Evolutionary conservation across 2,329 filamentous ascomycete species (phyloP).

Genomic region (Trichoderma arundinaceum): DNA sequence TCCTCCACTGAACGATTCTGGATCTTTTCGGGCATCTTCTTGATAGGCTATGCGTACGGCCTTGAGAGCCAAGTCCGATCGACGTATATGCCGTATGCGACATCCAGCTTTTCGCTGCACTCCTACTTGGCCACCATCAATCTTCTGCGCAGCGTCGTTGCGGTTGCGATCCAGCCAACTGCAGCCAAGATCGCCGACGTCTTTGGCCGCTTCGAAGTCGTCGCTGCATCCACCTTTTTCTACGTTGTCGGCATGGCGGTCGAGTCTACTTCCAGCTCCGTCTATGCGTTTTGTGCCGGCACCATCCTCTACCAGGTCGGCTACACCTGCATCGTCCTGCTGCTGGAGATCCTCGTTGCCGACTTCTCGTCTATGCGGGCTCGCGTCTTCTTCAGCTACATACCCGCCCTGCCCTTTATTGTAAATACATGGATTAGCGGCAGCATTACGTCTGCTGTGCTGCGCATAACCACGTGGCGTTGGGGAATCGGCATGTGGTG

Average conservation of each 20-base stretch:
- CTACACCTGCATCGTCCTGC: conserved; percentile 61
- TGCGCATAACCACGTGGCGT: conserved; percentile 58
- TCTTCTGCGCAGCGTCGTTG: conserved; percentile 63
- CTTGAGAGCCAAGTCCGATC: conserved; percentile 59
- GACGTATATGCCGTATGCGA: conserved; percentile 62
- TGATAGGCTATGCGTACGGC: conserved; percentile 65
- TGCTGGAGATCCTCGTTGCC: conserved; percentile 66
- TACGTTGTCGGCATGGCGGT: conserved; percentile 61
- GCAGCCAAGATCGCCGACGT: conserved; percentile 68
- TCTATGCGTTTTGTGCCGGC: conserved; percentile 59
- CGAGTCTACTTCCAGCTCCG: conserved; percentile 55
- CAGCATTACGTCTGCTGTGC: conserved; percentile 58
- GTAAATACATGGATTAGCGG: conserved; percentile 70
- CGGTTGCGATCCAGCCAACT: conserved; percentile 62
- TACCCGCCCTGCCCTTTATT: conserved; percentile 64
- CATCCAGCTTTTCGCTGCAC: conserved; percentile 56
- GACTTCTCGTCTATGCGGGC: conserved; percentile 65
- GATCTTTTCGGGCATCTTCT: conserved; percentile 62
- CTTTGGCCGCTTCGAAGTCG: conserved; percentile 65
- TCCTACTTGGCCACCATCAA: conserved; percentile 64
- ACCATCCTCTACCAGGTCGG: conserved; percentile 64
- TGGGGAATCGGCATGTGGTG: conserved; percentile 71
- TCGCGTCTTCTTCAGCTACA: conserved; percentile 65
- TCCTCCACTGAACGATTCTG: conserved; percentile 53
- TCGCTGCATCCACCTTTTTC: conserved; percentile 60